These are phyloP conservation scores for Apiospora aurea DNA, from an alignment of 2,329 filamentous ascomycete species.

Conservation along the genomic window DNA sequence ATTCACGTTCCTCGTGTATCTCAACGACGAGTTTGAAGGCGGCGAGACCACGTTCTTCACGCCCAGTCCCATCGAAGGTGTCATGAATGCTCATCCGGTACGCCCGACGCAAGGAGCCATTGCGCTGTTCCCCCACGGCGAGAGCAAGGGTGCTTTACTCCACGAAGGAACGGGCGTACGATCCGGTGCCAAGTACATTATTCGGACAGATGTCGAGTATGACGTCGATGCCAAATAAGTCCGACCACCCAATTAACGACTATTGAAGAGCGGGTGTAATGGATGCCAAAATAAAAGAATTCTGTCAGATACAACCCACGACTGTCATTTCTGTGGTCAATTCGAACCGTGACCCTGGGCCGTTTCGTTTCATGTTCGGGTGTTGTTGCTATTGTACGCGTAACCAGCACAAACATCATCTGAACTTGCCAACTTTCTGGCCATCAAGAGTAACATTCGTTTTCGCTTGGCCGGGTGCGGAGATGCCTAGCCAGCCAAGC, in stretches of 20 bases:
- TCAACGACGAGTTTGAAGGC: slow-evolving; percentile 75
- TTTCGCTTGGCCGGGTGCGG: background rate
- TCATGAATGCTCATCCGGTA: slow-evolving; percentile 73
- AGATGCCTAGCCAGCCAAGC: background rate
- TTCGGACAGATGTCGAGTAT: slow-evolving; percentile 75
- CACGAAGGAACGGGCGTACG: slow-evolving; percentile 76
- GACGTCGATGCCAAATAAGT: slow-evolving; percentile 55
- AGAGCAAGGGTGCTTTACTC: slow-evolving; percentile 68
- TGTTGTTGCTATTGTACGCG: background rate
- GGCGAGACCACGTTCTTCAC: slow-evolving; percentile 77
- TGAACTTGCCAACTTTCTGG: background rate
- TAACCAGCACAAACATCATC: background rate
- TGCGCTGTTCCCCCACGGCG: slow-evolving; percentile 74
- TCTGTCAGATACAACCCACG: background rate
- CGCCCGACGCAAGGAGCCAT: slow-evolving; percentile 73
- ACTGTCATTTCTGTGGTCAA: background rate
- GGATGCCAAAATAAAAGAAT: background rate
- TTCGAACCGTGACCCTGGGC: background rate
- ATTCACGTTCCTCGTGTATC: slow-evolving; percentile 73
- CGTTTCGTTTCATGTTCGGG: background rate
- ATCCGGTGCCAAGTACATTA: slow-evolving; percentile 73
- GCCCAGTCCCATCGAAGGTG: slow-evolving; percentile 68
- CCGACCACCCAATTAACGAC: background rate
- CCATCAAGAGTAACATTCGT: background rate
- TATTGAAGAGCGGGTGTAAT: background rate